Evolutionary conservation across 2,329 filamentous ascomycete species (phyloP), one percentile per base, ranked within the genome.

Genomic region (Capronia coronata): DNA sequence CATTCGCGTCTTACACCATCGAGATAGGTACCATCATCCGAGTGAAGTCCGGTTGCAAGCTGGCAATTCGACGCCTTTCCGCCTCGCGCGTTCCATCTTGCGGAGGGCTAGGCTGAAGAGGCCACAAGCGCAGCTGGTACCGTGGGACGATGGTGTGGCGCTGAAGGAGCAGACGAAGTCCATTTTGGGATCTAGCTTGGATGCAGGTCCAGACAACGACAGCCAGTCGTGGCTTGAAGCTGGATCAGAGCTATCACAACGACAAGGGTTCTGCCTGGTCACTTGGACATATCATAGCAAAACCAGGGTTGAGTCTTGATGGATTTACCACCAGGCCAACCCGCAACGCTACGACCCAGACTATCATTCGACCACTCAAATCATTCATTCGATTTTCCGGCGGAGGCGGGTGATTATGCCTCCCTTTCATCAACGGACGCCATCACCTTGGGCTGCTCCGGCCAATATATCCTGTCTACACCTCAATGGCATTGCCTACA

Each of bases 141-240:
- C 29, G 40, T 32, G 47, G 51, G 49, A 55, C 41, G 14, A 13
- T 38, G 40, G 46, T 41, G 53, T 55, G 53, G 53, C 53, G 49
- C 49, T 45, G 46, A 46, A 34, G 42, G 29, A 43, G 45, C 32
- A 39, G 42, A 43, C 49, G 46, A 43, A 43, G 34, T 43, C 48
- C 43, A 14, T 19, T 49, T 46, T 30, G 21, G 40, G 53, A 45
- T 22, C 29, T 47, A 52, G 49, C 46, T 49, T 42, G 40, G 18
- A 48, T 52, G 52, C 52, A 52, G 52, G 49, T 49, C 52, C 52
- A 35, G 30, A 22, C 27, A 23, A 25, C 42, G 10, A 35, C 43
- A 41, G 47, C 53, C 53, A 55, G 38, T 55, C 48, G 44, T 43
- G 21, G 21, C 14, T 19, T 2, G 21, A 23, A 35, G 38, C 43